Percentiles rank a stretch among this genome's conserved stretches.
Conservation (phyloP, 805 yeast genomes). For the Lachancea lanzarotensis region DNA sequence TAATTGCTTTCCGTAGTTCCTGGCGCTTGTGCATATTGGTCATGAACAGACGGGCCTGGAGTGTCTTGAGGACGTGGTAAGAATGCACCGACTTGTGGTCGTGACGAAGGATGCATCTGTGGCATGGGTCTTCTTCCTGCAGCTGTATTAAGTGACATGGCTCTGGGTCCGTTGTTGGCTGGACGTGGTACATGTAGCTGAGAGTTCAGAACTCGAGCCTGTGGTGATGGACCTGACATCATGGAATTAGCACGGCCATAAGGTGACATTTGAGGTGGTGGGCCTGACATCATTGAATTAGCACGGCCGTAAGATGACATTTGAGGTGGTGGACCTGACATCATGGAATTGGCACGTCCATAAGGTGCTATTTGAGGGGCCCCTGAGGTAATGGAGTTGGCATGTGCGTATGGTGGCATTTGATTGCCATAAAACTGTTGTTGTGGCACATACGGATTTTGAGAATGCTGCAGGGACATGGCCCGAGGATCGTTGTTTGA, state of each 20-base stretch:
- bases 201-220: conserved; percentile 3
- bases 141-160: conserved; percentile 28
- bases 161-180: conserved; percentile 21
- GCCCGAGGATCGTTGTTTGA: conserved; percentile 36
- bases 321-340: conserved; percentile 4
- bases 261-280: conserved; percentile 3
- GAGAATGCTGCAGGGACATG: conserved; percentile 37
- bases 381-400: conserved; percentile 1
- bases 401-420: not conserved
- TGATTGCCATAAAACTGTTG: not conserved
- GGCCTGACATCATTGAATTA: conserved; percentile 14
- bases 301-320: conserved; percentile 6
- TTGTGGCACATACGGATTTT: conserved; percentile 2
- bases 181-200: conserved; percentile 6
- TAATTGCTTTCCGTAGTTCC: not conserved
- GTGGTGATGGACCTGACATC: conserved; percentile 3
- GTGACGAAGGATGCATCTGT: conserved; percentile 3
- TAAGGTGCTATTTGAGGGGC: not conserved
- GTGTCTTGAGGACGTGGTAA: not conserved
- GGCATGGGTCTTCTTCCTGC: conserved; percentile 11
- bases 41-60: not conserved
- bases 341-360: not conserved
- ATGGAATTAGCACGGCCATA: not conserved
- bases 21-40: too few relatives aligned
- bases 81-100: conserved; percentile 1